Evolutionary conservation across 2,329 filamentous ascomycete species (phyloP).

Genomic region (Aspergillus candidus): DNA sequence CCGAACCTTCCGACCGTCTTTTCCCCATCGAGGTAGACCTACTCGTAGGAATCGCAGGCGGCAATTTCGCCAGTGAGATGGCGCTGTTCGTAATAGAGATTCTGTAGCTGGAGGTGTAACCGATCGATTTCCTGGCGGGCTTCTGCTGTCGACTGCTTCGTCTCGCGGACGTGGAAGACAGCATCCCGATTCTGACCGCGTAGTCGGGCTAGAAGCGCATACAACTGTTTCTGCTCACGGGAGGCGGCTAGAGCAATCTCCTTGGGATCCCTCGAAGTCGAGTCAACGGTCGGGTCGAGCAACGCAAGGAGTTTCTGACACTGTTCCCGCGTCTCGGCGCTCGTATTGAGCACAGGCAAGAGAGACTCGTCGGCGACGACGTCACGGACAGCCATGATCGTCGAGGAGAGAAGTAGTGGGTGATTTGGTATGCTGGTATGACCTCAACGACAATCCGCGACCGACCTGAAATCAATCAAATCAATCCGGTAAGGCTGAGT

Average conservation of each 20-base stretch:
- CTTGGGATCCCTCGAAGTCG: slow-evolving; percentile 38
- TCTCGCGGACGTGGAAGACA: slow-evolving; percentile 72
- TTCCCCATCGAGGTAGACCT: slow-evolving; percentile 35
- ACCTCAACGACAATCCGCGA: too few relatives aligned
- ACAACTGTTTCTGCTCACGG: slow-evolving; percentile 72
- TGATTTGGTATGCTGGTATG: slow-evolving; percentile 1
- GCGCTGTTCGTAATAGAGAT: slow-evolving; percentile 91
- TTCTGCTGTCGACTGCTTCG: slow-evolving; percentile 79
- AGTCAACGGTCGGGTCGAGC: slow-evolving; percentile 46
- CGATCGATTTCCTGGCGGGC: slow-evolving; percentile 85
- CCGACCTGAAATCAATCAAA: too few relatives aligned
- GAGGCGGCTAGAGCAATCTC: slow-evolving; percentile 55
- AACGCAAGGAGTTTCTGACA: slow-evolving; percentile 56
- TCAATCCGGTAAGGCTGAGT: too few relatives aligned
- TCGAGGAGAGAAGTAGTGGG: slow-evolving; percentile 8
- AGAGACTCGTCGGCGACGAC: slow-evolving; percentile 62
- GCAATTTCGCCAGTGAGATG: slow-evolving; percentile 85
- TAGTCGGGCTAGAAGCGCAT: slow-evolving; percentile 71
- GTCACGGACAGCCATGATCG: slow-evolving; percentile 49
- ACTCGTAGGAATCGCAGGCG: slow-evolving; percentile 90
- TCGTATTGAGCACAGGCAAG: slow-evolving; percentile 62
- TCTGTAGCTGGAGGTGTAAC: slow-evolving; percentile 87
- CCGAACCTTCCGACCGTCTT: not conserved
- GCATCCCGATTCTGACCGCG: slow-evolving; percentile 78
- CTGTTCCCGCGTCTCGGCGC: slow-evolving; percentile 66